Evolutionary conservation across 495 filamentous ascomycete genomes (phyloP), one percentile per base, ranked within the genome.

Genomic region (Aspergillus wentii): DNA sequence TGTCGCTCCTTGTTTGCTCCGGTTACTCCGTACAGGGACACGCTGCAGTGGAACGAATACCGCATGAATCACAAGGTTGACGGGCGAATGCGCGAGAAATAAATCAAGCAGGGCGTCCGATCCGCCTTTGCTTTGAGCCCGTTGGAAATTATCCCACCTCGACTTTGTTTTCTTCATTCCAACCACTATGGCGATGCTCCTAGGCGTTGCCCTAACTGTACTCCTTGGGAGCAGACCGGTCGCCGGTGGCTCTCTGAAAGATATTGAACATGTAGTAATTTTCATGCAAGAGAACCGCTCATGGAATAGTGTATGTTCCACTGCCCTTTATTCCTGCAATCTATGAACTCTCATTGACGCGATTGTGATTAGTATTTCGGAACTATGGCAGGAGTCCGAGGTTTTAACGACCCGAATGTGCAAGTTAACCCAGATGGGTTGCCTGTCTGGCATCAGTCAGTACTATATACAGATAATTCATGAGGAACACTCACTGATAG

Each of bases 241-340:
- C 7, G 15, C 30, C 10, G 65, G 58, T 21, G 71, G 64, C 3
- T 67, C 69, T 10, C 43, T 78, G 18, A 60, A 59, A 16, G 70
- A 74, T 46, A 74, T 78, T 40, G 60, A 78, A 20, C 74, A 78
- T 67, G 72, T 78, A 11, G 65, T 78, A 5, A 64, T 78, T 19
- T 78, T 78, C 56, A 78, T 78, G 74, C 74, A 78, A 48, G 74
- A 74, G 52, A 71, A 70, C 40, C 48, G 64, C 17, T 51, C 62
- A 8, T 64, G 56, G 53, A 61, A 68, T 33, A 56, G 43, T 30
- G 63, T 61, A 58, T 13, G 56, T 39, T 10, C 11, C 14, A n/a
- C n/a, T n/a, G n/a, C n/a, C n/a, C n/a, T n/a, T n/a, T n/a, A n/a
- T n/a, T n/a, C n/a, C n/a, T n/a, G n/a, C n/a, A n/a, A n/a, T n/a